Evolutionary conservation across 2,329 filamentous ascomycete species (phyloP), one percentile per base, ranked within the genome.

Genomic region (Sporothrix pallida): DNA sequence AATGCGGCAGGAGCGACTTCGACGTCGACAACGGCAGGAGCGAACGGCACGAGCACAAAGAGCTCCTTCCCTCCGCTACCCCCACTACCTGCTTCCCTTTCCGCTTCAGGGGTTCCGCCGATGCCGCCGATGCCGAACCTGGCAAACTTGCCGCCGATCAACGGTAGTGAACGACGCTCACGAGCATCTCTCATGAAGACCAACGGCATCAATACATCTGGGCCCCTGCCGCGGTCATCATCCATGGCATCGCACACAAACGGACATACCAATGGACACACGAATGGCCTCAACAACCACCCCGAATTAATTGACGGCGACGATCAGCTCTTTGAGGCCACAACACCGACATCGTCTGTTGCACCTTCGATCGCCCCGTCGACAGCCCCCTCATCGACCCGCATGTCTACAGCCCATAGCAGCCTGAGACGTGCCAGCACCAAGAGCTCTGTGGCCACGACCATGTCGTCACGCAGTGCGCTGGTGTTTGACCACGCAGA

Each of bases 391-490:
- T 63, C 67, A 26, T 54, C 67, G 2, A 23, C 54, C 37, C 56
- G 23, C 3, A 37, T 8, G 9, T 42, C 70, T 1, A 7, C 26
- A 2, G 31, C 60, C 48, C 56, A 7, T 31, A 17, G 65, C 44
- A 67, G 70, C 50, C 56, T 74, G 15, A 72, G 73, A 5, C 72
- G 75, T 1, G 72, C 72, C 23, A 74, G 67, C 60, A 76, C 76
- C 2, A 75, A 74, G 50, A 74, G 75, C 52, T 76, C 74, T 0
- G 73, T 26, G 13, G 37, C 65, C 2, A 74, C 73, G 1, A 63
- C 68, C 50, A 62, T 73, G 48, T 73, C 72, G 5, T 37, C 42
- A 7, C 65, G 71, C 7, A 56, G 65, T 26, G 56, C 54, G 15
- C 12, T 15, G 13, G 56, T 58, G 65, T 42, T 50, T 44, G 71